Evolutionary conservation across 805 yeast genomes (phyloP), one percentile per base, ranked within the genome.

Genomic region (Saccharomycopsis olivae): DNA sequence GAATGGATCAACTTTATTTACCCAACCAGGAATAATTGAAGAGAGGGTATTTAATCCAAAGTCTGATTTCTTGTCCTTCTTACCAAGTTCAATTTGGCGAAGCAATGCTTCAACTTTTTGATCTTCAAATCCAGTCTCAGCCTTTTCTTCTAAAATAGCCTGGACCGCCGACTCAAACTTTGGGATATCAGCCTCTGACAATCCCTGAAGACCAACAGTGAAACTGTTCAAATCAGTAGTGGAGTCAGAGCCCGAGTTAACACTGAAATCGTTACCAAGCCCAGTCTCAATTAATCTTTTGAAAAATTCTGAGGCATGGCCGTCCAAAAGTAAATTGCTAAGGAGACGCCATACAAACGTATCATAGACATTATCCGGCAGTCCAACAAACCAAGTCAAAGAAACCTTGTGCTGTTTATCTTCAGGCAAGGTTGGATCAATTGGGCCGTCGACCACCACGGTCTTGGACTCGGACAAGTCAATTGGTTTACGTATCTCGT

Each of bases 251-350:
- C 98, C 98, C 0, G 94, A 67, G 54, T 92, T 92, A 4, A 86
- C 82, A 1, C 89, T 65, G 53, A 78, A 92, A 49, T 92, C 96
- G 38, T 83, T 73, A 31, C 92, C 97, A 25, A 78, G 54, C 1
- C 89, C 92, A 1, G 81, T 60, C 56, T 92, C 98, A 40, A 92
- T 81, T 40, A 92, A 64, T n/a, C 73, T 73, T 57, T 87, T 85
- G 58, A 88, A 85, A 40, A 92, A 66, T 5, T 94, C 89, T 4
- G 97, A 80, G 10, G 92, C 81, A 53, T 89, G 97, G 2, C 97
- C 97, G 54, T 85, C 95, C 49, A 79, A 72, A 25, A 92, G 63
- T 38, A 92, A 62, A 18, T 78, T 71, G 16, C 83, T 73, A 35
- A 87, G 60, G 8, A 87, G 62, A 42, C 78, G 79, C 68, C 87